phyloP scores from a whole-genome alignment of 768 basidiomycete species.

The Mycena epipterygia region DNA sequence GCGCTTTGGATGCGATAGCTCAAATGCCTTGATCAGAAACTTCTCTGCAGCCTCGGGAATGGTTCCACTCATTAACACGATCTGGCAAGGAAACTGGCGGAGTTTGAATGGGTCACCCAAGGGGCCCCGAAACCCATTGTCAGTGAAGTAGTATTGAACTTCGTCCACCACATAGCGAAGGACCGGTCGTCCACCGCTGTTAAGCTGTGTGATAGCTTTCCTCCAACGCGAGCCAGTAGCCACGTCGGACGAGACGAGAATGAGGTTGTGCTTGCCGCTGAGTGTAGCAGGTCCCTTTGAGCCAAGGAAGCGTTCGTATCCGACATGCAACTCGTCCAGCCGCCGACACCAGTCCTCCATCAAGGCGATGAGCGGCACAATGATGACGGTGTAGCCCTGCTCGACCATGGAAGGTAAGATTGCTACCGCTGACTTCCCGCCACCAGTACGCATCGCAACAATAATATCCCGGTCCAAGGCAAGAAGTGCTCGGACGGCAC shows the following conservation, averaged over 20 bases:
- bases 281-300: not conserved
- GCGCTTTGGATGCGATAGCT: not conserved
- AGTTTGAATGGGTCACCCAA: slow-evolving; percentile 29
- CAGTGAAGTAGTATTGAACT: slow-evolving; percentile 34
- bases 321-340: slow-evolving; percentile 29
- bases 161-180: slow-evolving; percentile 41
- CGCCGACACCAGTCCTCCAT: slow-evolving; percentile 40
- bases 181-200: not conserved
- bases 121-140: slow-evolving; percentile 24
- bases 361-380: slow-evolving; percentile 40
- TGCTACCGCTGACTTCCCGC: slow-evolving; percentile 44
- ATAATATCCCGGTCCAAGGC: slow-evolving; percentile 38
- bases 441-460: slow-evolving; percentile 38
- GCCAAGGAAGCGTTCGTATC: slow-evolving; percentile 30
- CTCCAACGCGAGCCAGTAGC: slow-evolving; percentile 25
- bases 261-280: slow-evolving; percentile 26
- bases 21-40: slow-evolving; percentile 11
- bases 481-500: slow-evolving; percentile 32
- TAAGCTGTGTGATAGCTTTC: not conserved
- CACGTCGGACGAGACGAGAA: slow-evolving; percentile 38
- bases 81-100: slow-evolving; percentile 23
- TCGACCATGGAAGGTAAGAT: slow-evolving; percentile 40
- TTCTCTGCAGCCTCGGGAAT: slow-evolving; percentile 15
- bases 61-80: slow-evolving; percentile 41
- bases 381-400: slow-evolving; percentile 23